Conservation (phyloP, 1,139 yeast species). For the Saccharomyces hybrid region DNA sequence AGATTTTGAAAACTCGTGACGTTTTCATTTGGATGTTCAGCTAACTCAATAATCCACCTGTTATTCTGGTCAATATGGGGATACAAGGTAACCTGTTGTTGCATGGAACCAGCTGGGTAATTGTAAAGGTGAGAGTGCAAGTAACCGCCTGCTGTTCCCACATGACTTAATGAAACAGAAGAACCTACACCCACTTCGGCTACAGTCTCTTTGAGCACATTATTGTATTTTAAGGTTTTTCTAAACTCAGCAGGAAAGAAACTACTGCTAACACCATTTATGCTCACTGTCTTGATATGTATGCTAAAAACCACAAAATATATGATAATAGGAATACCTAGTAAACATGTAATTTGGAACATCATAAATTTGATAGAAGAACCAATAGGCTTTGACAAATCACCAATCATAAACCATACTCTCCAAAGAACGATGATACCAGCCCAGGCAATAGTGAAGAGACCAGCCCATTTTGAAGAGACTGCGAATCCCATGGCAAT, state of each 20-base stretch:
- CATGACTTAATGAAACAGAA: conserved; percentile 68
- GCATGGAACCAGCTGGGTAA: conserved; percentile 89
- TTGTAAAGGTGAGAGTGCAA: conserved; percentile 81
- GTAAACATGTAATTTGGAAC: conserved; percentile 45
- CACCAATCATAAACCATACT: conserved; percentile 85
- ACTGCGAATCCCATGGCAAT: conserved; percentile 78
- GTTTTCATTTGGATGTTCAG: conserved; percentile 34
- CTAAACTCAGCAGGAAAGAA: conserved; percentile 88
- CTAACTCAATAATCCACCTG: conserved; percentile 59
- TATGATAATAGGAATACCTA: conserved; percentile 61
- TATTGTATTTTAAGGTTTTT: conserved; percentile 62
- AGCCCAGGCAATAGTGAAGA: conserved; percentile 88
- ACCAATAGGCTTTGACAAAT: conserved; percentile 41
- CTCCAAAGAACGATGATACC: conserved; percentile 68
- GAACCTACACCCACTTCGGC: conserved; percentile 89
- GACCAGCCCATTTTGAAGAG: conserved; percentile 93
- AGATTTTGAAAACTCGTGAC: conserved; percentile 53
- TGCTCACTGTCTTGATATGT: conserved; percentile 62
- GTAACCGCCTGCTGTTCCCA: conserved; percentile 87
- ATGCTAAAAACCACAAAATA: conserved; percentile 68
- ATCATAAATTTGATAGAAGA: conserved; percentile 38
- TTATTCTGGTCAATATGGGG: conserved; percentile 87
- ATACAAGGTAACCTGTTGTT: conserved; percentile 86
- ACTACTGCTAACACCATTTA: conserved; percentile 81
- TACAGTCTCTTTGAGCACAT: conserved; percentile 55